Percentiles rank a stretch among this genome's conserved stretches.
These are phyloP conservation scores for Pseudocercospora ulei DNA, from an alignment of 2,329 filamentous ascomycete species.

Conservation along the genomic window DNA sequence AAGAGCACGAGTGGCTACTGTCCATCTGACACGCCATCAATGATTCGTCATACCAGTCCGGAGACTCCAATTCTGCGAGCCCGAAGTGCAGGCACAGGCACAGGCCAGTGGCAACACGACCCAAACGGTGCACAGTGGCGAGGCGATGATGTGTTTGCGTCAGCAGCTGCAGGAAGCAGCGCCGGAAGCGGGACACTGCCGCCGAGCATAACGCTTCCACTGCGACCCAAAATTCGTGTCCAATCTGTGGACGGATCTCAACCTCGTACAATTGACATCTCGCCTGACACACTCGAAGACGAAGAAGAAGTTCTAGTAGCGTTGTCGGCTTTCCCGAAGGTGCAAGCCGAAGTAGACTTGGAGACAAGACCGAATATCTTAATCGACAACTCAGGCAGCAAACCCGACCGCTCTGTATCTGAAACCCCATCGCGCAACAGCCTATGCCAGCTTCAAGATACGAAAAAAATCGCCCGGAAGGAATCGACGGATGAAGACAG, in stretches of 20 bases:
- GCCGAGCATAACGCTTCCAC: slow-evolving; percentile 13
- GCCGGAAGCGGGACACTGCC: slow-evolving; percentile 4
- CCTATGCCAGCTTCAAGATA: slow-evolving; percentile 4
- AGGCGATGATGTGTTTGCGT: slow-evolving; percentile 23
- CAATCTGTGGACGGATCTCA: slow-evolving; percentile 10
- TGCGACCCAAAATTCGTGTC: slow-evolving; percentile 18
- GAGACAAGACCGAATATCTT: neutral
- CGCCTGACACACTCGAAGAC: slow-evolving; percentile 1
- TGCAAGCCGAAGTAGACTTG: slow-evolving; percentile 2
- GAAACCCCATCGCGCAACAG: no score
- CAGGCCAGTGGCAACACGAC: slow-evolving; percentile 8
- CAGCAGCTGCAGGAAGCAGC: slow-evolving; percentile 11
- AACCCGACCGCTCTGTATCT: no score
- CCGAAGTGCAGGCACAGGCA: slow-evolving; percentile 10
- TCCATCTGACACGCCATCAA: slow-evolving; percentile 17
- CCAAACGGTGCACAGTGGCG: slow-evolving; percentile 15
- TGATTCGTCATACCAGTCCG: slow-evolving; percentile 16
- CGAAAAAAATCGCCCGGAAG: neutral
- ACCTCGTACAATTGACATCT: slow-evolving; percentile 10
- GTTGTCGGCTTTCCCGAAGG: slow-evolving; percentile 5
- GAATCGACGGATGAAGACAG: neutral
- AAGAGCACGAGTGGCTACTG: slow-evolving; percentile 11
- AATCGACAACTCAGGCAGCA: neutral
- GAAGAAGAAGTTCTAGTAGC: slow-evolving; percentile 12
- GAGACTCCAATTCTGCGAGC: slow-evolving; percentile 7